A percentile compares a stretch with the other conserved stretches of the same genome.
These are phyloP conservation scores for Pseudocercospora fuligena DNA, from an alignment of 2,329 filamentous ascomycete genomes.

Conservation along the genomic window DNA sequence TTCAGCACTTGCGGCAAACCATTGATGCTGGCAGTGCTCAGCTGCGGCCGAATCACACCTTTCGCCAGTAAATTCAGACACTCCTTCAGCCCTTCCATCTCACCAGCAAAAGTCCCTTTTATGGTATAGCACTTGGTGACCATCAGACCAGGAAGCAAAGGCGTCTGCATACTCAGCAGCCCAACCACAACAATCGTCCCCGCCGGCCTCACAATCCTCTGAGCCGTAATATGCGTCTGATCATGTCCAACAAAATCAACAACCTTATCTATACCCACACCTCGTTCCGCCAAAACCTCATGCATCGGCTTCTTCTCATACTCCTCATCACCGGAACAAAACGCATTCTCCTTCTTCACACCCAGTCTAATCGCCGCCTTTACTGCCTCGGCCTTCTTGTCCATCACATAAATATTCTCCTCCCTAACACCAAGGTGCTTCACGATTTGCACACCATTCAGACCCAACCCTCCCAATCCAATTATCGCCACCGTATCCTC, in stretches of 20 bases:
- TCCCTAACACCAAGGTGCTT: slow-evolving; percentile 53
- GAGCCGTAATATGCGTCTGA: slow-evolving; percentile 29
- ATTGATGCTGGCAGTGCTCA: slow-evolving; percentile 40
- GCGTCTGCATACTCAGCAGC: slow-evolving; percentile 23
- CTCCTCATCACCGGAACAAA: slow-evolving; percentile 6
- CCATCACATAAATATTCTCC: slow-evolving; percentile 44
- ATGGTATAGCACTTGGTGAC: slow-evolving; percentile 29
- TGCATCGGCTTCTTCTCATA: slow-evolving; percentile 19
- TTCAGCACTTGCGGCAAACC: slow-evolving; percentile 44
- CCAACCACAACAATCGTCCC: slow-evolving; percentile 32
- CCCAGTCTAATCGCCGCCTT: slow-evolving; percentile 42
- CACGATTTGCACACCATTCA: slow-evolving; percentile 50
- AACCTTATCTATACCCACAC: slow-evolving; percentile 30
- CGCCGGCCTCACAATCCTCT: slow-evolving; percentile 27
- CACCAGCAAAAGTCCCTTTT: slow-evolving; percentile 48
- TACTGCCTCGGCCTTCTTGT: slow-evolving; percentile 40
- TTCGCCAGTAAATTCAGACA: slow-evolving; percentile 45
- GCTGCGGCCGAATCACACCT: slow-evolving; percentile 43
- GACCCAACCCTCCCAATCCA: slow-evolving; percentile 49
- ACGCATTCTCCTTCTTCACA: slow-evolving; percentile 39
- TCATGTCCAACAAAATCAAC: slow-evolving; percentile 34
- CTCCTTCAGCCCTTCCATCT: slow-evolving; percentile 46
- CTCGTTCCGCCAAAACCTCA: slow-evolving; percentile 25
- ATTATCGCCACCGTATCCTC: slow-evolving; percentile 47
- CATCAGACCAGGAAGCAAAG: slow-evolving; percentile 24